phyloP scores from a whole-genome alignment of 2,329 filamentous ascomycete genomes.

The Calonectria pauciramosa region DNA sequence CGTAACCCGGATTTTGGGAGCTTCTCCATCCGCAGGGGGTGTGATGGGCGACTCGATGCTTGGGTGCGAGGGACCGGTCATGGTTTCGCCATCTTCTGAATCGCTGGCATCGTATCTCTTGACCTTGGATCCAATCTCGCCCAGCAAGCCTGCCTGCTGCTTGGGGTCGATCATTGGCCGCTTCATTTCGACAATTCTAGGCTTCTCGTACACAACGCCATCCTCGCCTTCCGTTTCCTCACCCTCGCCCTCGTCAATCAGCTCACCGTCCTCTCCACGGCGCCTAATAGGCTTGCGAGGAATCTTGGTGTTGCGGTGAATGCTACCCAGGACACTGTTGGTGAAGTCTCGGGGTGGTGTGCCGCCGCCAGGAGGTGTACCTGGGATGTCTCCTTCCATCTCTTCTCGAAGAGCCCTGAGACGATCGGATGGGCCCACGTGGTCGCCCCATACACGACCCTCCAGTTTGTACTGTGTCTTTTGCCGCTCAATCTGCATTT shows the following conservation, averaged over 20 bases:
- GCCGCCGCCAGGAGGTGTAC: conserved; percentile 61
- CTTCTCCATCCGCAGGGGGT: conserved; percentile 73
- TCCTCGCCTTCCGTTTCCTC: conserved; percentile 65
- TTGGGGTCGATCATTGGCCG: conserved; percentile 76
- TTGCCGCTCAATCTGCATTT: conserved; percentile 95
- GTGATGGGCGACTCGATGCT: conserved; percentile 80
- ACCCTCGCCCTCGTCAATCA: conserved; percentile 64
- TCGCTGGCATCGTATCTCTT: conserved; percentile 81
- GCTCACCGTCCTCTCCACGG: conserved; percentile 55
- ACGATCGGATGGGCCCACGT: conserved; percentile 88
- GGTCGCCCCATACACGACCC: conserved; percentile 89
- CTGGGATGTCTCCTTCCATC: conserved; percentile 79
- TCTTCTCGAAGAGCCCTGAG: conserved; percentile 92
- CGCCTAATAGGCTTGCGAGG: conserved; percentile 66
- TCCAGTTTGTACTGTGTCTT: conserved; percentile 99
- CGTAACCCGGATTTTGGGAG: conserved; percentile 72
- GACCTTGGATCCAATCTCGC: conserved; percentile 82
- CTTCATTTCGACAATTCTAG: conserved; percentile 82
- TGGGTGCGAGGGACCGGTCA: conserved; percentile 81
- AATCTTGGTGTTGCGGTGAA: conserved; percentile 72
- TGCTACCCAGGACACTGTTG: conserved; percentile 80
- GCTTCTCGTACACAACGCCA: conserved; percentile 77
- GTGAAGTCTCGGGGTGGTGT: conserved; percentile 75
- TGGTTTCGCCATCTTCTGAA: conserved; percentile 77
- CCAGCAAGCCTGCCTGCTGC: conserved; percentile 75